phyloP scores from a whole-genome alignment of 202 grass and related monocot genomes.

The Panicum virgatum region DNA sequence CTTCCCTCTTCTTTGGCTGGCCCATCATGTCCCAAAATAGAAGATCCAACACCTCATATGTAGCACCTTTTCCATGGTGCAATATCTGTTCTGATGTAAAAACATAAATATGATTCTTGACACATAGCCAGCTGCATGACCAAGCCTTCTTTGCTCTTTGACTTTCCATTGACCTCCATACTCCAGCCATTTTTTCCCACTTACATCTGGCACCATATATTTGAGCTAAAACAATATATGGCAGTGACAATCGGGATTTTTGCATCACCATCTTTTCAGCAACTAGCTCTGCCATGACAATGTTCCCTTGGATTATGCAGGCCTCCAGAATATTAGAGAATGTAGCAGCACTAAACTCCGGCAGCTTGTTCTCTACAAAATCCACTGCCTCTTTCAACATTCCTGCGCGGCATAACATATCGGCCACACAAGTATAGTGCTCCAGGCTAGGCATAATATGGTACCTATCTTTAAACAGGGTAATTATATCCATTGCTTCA shows the following conservation, averaged over 20 bases:
- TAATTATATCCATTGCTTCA: slow-evolving; percentile 59
- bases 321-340: slow-evolving; percentile 73
- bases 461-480: slow-evolving; percentile 66
- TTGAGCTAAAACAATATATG: slow-evolving; percentile 70
- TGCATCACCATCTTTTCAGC: slow-evolving; percentile 70
- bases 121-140: slow-evolving; percentile 76
- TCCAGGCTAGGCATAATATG: slow-evolving; percentile 46
- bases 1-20: slow-evolving; percentile 14
- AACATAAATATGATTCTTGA: slow-evolving; percentile 60
- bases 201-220: slow-evolving; percentile 66
- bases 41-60: slow-evolving; percentile 54
- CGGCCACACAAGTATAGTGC: slow-evolving; percentile 62
- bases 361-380: slow-evolving; percentile 56
- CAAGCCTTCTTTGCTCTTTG: slow-evolving; percentile 53
- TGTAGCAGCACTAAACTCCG: slow-evolving; percentile 31
- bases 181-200: slow-evolving; percentile 84
- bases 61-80: slow-evolving; percentile 60
- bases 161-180: slow-evolving; percentile 72
- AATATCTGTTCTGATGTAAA: slow-evolving; percentile 67
- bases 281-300: slow-evolving; percentile 54
- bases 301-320: slow-evolving; percentile 58
- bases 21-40: slow-evolving; percentile 63
- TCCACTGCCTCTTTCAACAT: slow-evolving; percentile 67
- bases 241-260: slow-evolving; percentile 49
- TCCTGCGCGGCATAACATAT: slow-evolving; percentile 70